phyloP scores from a whole-genome alignment of 2,329 filamentous ascomycete genomes.

The Fusarium sterilihyphosum region DNA sequence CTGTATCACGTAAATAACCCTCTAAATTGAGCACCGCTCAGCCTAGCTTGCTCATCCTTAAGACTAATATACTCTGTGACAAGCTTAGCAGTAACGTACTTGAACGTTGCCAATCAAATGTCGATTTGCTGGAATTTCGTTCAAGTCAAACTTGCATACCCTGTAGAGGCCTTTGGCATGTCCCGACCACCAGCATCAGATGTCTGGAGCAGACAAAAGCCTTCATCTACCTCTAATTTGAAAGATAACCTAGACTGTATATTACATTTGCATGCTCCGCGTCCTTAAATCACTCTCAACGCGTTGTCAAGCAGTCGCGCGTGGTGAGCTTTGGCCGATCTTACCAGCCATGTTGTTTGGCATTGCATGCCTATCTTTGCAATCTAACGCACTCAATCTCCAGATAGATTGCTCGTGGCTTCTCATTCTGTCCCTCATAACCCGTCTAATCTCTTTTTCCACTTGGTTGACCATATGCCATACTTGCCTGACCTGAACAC shows the following conservation, averaged over 20 bases:
- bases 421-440: background rate
- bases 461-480: background rate
- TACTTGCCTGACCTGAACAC: background rate
- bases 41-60: rapidly evolving
- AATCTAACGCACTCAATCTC: rapidly evolving
- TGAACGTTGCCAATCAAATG: rapidly evolving
- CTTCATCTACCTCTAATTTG: rapidly evolving
- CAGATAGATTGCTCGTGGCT: rapidly evolving
- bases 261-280: rapidly evolving
- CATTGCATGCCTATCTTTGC: rapidly evolving
- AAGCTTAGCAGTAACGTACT: background rate
- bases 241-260: rapidly evolving
- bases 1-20: background rate
- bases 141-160: background rate
- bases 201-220: background rate
- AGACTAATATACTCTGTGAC: rapidly evolving
- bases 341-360: rapidly evolving
- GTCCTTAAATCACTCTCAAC: rapidly evolving
- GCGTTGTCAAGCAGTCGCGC: rapidly evolving
- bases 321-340: rapidly evolving
- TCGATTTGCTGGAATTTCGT: background rate
- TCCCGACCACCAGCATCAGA: rapidly evolving
- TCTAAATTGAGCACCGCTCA: rapidly evolving
- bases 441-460: rapidly evolving
- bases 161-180: rapidly evolving